Evolutionary conservation across 176 grass and related monocot species (phyloP).

Genomic region (Luzula sylvatica): DNA sequence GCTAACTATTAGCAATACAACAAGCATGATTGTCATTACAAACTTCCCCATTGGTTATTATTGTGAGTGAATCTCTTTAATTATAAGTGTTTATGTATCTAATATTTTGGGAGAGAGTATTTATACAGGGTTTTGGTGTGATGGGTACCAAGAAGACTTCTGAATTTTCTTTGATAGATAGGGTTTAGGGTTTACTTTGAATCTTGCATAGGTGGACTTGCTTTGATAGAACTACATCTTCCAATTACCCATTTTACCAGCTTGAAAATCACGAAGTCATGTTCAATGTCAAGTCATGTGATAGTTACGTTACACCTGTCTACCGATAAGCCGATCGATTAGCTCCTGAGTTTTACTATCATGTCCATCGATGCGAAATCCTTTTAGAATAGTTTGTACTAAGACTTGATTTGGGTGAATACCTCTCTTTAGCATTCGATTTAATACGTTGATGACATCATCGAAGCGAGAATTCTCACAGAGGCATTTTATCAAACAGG

Average conservation of each 20-base stretch:
- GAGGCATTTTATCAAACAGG: constrained; percentile 84
- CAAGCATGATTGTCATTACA: neutral
- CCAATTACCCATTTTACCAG: too few species aligned
- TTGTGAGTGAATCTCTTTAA: neutral
- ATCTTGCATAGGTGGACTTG: too few species aligned
- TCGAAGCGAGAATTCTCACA: constrained; percentile 27
- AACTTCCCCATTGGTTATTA: neutral
- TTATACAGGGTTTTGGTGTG: too few species aligned
- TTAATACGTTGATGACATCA: constrained; percentile 45
- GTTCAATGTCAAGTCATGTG: too few species aligned
- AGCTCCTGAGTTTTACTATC: constrained; percentile 18
- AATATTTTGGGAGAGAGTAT: too few species aligned
- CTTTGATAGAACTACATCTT: too few species aligned
- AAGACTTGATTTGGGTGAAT: constrained; percentile 51
- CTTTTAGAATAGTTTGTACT: constrained; percentile 36
- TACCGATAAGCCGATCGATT: too few species aligned
- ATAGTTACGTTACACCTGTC: too few species aligned
- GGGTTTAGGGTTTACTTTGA: neutral
- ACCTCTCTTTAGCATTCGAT: constrained; percentile 49
- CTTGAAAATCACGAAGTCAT: neutral
- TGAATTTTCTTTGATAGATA: neutral
- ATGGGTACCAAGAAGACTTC: neutral
- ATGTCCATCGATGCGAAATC: constrained; percentile 26
- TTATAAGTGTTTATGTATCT: too few species aligned
- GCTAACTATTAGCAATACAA: neutral